Conservation (phyloP, 805 yeast species). For the Candida suzukii region DNA sequence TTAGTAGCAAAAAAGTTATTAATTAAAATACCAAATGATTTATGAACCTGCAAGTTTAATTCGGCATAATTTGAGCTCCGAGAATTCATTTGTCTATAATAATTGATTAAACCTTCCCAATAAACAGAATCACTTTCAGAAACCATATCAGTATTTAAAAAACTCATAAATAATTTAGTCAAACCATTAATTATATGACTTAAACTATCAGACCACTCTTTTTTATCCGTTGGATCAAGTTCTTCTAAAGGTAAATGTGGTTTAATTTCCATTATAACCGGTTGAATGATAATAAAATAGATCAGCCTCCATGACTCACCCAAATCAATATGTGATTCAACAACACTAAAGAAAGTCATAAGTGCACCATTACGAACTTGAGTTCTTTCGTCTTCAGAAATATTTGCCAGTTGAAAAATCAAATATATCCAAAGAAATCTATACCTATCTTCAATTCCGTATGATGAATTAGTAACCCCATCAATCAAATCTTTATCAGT, state of each 20-base stretch:
- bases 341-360: conserved; percentile 79
- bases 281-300: conserved; percentile 53
- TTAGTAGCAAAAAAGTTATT: conserved; percentile 18
- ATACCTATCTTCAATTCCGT: conserved; percentile 15
- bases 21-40: conserved; percentile 43
- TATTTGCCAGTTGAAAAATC: conserved; percentile 50
- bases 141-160: conserved; percentile 31
- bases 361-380: conserved; percentile 88
- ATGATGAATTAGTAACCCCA: conserved; percentile 2
- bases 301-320: conserved; percentile 66
- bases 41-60: conserved; percentile 49
- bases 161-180: conserved; percentile 51
- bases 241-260: conserved; percentile 6
- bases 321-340: conserved; percentile 60
- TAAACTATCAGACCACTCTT: conserved; percentile 56
- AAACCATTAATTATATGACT: conserved; percentile 59
- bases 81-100: conserved; percentile 34
- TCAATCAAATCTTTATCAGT: conserved; percentile 15
- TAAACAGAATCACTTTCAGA: conserved; percentile 16
- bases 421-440: conserved; percentile 58
- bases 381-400: conserved; percentile 58
- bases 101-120: conserved; percentile 55
- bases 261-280: conserved; percentile 29
- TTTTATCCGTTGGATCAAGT: conserved; percentile 4
- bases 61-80: conserved; percentile 37